Evolutionary conservation across 441 rosid genomes (phyloP).

Genomic region (Pelargonium fulgidum): DNA sequence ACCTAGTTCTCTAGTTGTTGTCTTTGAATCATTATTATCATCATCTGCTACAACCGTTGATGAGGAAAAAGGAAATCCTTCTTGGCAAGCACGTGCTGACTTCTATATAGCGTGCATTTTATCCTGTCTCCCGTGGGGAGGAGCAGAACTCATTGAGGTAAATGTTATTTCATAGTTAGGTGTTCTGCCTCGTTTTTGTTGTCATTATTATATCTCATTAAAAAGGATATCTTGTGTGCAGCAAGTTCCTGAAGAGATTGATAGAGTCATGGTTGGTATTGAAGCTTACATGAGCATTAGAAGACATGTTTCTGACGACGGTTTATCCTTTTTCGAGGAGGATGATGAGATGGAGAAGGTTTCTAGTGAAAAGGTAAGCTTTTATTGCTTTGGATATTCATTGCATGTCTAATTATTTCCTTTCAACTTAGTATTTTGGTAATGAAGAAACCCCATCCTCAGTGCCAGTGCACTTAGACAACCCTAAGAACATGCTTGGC

Average conservation of each 20-base stretch:
- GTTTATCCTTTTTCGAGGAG: slow-evolving; percentile 64
- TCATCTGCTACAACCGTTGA: slow-evolving; percentile 96
- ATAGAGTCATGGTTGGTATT: slow-evolving; percentile 84
- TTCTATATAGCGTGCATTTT: slow-evolving; percentile 84
- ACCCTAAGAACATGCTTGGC: background rate
- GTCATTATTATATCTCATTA: background rate
- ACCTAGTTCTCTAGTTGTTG: slow-evolving; percentile 75
- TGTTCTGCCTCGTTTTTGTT: background rate
- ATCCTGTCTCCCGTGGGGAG: slow-evolving; percentile 99
- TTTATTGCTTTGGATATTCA: slow-evolving; percentile 5
- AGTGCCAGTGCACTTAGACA: background rate
- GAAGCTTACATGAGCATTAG: slow-evolving; percentile 96
- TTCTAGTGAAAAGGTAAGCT: slow-evolving; percentile 52
- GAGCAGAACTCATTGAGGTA: slow-evolving; percentile 91
- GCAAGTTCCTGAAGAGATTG: slow-evolving; percentile 99
- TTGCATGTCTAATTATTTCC: background rate
- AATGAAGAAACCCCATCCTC: background rate
- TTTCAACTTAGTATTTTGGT: background rate
- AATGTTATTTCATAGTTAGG: slow-evolving; percentile 12
- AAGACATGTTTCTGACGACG: slow-evolving; percentile 58
- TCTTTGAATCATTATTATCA: slow-evolving; percentile 80
- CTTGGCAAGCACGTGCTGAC: slow-evolving; percentile 96
- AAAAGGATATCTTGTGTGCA: slow-evolving; percentile 28
- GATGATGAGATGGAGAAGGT: slow-evolving; percentile 49
- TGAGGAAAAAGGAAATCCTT: slow-evolving; percentile 97